Evolutionary conservation across 2,329 filamentous ascomycete genomes (phyloP).

Genomic region (Sporothrix pseudoabietina): DNA sequence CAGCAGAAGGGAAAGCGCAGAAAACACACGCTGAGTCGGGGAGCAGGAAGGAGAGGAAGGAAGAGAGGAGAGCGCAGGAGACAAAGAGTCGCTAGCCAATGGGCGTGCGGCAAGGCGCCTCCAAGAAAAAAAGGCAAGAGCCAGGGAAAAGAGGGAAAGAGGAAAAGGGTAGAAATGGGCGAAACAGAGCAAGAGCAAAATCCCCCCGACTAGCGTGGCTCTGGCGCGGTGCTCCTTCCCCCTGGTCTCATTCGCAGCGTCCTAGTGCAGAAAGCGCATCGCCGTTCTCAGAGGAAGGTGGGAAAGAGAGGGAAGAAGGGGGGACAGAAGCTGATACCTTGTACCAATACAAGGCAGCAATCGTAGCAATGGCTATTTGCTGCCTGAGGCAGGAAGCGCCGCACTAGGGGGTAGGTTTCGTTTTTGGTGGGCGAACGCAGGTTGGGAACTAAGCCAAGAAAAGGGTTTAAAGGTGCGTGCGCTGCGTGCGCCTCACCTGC

Average conservation of each 20-base stretch:
- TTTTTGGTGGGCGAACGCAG: not conserved
- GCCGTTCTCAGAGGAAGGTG: slow-evolving; percentile 1
- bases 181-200: slow-evolving; percentile 28
- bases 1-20: slow-evolving; percentile 25
- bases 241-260: slow-evolving; percentile 26
- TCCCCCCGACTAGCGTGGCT: slow-evolving; percentile 32
- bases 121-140: slow-evolving; percentile 24
- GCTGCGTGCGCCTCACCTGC: slow-evolving; percentile 6
- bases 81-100: slow-evolving; percentile 31
- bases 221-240: slow-evolving; percentile 33
- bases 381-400: slow-evolving; percentile 24
- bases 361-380: not conserved
- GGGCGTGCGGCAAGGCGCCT: slow-evolving; percentile 2
- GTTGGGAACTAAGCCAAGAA: slow-evolving; percentile 15
- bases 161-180: slow-evolving; percentile 23
- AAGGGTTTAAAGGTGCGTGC: slow-evolving; percentile 10
- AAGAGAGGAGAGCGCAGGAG: slow-evolving; percentile 17
- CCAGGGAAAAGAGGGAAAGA: slow-evolving; percentile 5
- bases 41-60: slow-evolving; percentile 9
- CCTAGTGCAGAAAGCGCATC: slow-evolving; percentile 16
- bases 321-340: slow-evolving; percentile 5
- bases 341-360: slow-evolving; percentile 27
- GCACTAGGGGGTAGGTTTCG: not conserved
- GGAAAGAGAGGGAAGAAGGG: not conserved
- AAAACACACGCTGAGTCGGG: slow-evolving; percentile 24